phyloP scores from a whole-genome alignment of 2,329 filamentous ascomycete genomes.

The Ophiostoma sp. region DNA sequence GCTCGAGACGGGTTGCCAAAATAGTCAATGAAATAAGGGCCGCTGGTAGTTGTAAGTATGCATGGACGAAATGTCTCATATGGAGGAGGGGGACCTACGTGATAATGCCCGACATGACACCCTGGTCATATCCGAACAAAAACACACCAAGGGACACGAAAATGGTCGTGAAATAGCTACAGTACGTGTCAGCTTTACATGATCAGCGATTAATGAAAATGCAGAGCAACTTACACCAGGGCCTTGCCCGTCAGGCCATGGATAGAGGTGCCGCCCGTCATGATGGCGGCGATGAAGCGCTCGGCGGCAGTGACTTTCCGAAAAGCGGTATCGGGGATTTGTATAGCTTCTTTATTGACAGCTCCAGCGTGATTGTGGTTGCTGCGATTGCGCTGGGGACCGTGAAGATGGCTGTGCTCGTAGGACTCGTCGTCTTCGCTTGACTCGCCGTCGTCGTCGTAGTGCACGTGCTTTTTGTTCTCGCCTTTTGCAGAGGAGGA shows the following conservation, averaged over 20 bases:
- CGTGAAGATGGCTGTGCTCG: slow-evolving; percentile 22
- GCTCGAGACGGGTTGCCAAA: slow-evolving; percentile 83
- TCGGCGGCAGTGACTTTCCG: slow-evolving; percentile 60
- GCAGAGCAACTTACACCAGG: slow-evolving; percentile 58
- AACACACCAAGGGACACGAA: slow-evolving; percentile 73
- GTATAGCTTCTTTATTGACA: slow-evolving; percentile 70
- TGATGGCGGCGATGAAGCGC: slow-evolving; percentile 71
- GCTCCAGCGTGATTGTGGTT: slow-evolving; percentile 37
- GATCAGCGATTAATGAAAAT: neutral
- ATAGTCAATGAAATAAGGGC: slow-evolving; percentile 81
- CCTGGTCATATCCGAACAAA: slow-evolving; percentile 33
- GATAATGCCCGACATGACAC: slow-evolving; percentile 71
- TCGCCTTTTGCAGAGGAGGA: neutral
- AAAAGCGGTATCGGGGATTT: slow-evolving; percentile 64
- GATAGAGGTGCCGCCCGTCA: slow-evolving; percentile 74
- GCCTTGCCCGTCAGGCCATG: slow-evolving; percentile 95
- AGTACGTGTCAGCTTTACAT: slow-evolving; percentile 16
- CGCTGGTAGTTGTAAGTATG: slow-evolving; percentile 33
- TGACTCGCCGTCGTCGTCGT: slow-evolving; percentile 46
- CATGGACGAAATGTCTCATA: slow-evolving; percentile 37
- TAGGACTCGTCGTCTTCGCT: slow-evolving; percentile 28
- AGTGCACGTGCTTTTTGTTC: slow-evolving; percentile 61
- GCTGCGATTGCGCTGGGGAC: slow-evolving; percentile 29
- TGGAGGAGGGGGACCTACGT: slow-evolving; percentile 34
- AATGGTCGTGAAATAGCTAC: slow-evolving; percentile 89